Percentiles rank a stretch among this genome's conserved stretches.
These are phyloP conservation scores for Trypanosoma rangeli DNA, from an alignment of 208 protist species.

Conservation along the genomic window DNA sequence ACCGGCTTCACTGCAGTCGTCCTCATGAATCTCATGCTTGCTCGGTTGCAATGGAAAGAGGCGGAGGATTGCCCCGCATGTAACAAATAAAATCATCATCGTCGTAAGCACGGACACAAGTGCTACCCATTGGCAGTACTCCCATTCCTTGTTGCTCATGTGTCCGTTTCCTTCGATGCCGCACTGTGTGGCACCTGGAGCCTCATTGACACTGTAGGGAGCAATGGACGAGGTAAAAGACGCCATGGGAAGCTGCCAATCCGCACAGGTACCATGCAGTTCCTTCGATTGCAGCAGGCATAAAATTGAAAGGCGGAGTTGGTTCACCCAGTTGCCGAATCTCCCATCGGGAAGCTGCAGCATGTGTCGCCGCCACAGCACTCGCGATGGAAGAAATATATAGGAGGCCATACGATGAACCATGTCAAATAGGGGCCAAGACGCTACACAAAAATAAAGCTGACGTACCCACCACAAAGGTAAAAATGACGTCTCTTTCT, in stretches of 20 bases:
- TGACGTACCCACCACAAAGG: slow-evolving; percentile 29
- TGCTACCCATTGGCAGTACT: slow-evolving; percentile 13
- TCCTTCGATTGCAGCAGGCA: slow-evolving; percentile 20
- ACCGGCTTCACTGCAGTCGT: neutral
- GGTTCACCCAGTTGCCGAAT: slow-evolving; percentile 43
- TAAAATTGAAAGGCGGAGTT: slow-evolving; percentile 35
- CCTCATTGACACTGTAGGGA: neutral
- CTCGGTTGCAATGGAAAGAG: neutral
- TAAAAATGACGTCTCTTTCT: neutral
- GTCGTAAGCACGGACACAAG: neutral
- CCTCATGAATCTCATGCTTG: neutral
- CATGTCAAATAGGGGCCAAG: slow-evolving; percentile 42
- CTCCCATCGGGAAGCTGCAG: slow-evolving; percentile 37
- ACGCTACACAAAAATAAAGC: slow-evolving; percentile 32
- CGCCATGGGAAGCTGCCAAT: slow-evolving; percentile 11
- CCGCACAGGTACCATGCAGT: neutral
- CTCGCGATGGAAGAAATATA: slow-evolving; percentile 36
- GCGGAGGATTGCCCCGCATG: neutral
- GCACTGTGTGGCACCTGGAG: neutral
- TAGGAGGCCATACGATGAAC: slow-evolving; percentile 49
- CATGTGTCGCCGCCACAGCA: slow-evolving; percentile 49
- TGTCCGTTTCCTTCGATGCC: neutral
- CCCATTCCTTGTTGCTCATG: slow-evolving; percentile 9
- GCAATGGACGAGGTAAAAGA: neutral
- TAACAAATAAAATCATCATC: slow-evolving; percentile 10